Evolutionary conservation across 2,329 filamentous ascomycete species (phyloP), one percentile per base, ranked within the genome.

Genomic region (Chrysoporthe puriensis): DNA sequence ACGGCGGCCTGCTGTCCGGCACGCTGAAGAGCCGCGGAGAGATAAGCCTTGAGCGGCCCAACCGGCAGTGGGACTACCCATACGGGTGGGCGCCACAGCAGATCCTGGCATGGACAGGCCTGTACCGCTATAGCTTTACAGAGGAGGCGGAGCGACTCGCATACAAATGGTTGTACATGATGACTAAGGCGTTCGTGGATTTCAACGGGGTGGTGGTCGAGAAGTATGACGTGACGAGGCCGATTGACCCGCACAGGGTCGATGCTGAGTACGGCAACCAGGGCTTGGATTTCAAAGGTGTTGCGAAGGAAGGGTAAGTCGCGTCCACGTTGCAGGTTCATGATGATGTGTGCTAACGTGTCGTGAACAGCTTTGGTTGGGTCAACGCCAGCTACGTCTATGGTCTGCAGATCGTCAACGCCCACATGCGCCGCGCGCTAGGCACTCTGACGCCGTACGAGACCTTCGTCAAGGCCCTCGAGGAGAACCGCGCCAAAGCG

Each of bases 1-100:
- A 90, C 69, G 96, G 96, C 43, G 96, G 96, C 8, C 84, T 99
- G 21, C 86, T 97, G 1, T 95, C 94, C 1, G 95, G 95, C 64
- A 97, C 95, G 0, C 90, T 97, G 76, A 88, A 94, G 78, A 97
- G 93, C 65, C 91, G 96, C 57, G 96, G 96, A 52, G 82, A 85
- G 43, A 83, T 97, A 70, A 90, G 91, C 14, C 80, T 97, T 50
- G 88, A 94, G 73, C 87, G 95, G 60, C 96, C 96, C 8, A 98
- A 97, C 78, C 89, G 96, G 73, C 96, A 99, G 78, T 99, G 96
- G 96, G 96, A 99, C 78, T 98, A 94, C 77, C 96, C 96, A 0
- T 98, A 96, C 76, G 96, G 96, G 69, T 99, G 96, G 96, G 96
- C 96, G 66, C 96, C 96, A 43, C 96, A 99, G 83, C 96, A 99